These are phyloP conservation scores for Gynandropsis gynandra DNA, from an alignment of 345 rosid species.

Conservation along the genomic window DNA sequence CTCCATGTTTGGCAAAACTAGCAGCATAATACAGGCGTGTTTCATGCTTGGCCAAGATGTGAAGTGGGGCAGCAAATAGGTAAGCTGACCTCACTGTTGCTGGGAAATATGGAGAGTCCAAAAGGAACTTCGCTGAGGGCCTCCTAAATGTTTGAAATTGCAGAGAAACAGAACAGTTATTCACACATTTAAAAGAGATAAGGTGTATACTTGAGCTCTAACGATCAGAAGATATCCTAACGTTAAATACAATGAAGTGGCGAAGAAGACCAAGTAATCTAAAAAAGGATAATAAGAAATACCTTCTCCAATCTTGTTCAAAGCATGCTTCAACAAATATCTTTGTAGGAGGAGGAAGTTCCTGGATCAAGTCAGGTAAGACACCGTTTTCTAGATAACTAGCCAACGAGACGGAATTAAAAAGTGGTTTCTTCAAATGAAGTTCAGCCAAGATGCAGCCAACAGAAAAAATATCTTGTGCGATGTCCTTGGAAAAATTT, in stretches of 20 bases:
- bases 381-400: constrained; percentile 41
- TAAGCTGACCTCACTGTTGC: constrained; percentile 70
- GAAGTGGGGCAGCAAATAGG: constrained; percentile 79
- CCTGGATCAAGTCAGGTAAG: constrained; percentile 49
- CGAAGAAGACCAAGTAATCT: constrained; percentile 8
- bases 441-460: constrained; percentile 88
- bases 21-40: constrained; percentile 72
- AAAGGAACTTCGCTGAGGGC: constrained; percentile 66
- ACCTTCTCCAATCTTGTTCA: constrained; percentile 67
- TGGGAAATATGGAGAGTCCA: constrained; percentile 86
- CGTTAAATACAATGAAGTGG: background rate
- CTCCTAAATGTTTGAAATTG: constrained; percentile 48
- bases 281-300: constrained; percentile 12
- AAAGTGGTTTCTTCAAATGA: constrained; percentile 62
- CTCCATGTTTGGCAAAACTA: constrained; percentile 81
- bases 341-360: constrained; percentile 70
- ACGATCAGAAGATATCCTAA: constrained; percentile 18
- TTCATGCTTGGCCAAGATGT: constrained; percentile 58
- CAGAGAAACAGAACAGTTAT: constrained; percentile 17
- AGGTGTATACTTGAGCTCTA: constrained; percentile 2
- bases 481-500: constrained; percentile 34
- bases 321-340: constrained; percentile 71
- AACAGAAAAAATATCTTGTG: constrained; percentile 68
- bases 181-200: constrained; percentile 4
- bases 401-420: constrained; percentile 57